Evolutionary conservation across 2,329 filamentous ascomycete genomes (phyloP).

Genomic region (Parafenestella ontariensis): DNA sequence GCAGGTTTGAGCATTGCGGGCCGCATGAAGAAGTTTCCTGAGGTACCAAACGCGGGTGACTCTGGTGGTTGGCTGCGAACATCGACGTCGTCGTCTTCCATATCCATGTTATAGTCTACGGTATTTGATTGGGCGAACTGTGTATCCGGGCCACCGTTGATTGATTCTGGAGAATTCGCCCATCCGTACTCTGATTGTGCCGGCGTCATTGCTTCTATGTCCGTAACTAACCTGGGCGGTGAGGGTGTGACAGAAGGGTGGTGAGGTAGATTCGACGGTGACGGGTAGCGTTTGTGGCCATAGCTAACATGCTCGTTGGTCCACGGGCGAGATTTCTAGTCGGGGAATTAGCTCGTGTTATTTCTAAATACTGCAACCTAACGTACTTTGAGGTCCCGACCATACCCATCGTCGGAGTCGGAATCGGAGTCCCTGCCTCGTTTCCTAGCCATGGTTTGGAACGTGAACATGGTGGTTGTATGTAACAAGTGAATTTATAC

Average conservation of each 20-base stretch:
- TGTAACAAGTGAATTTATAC: conserved; percentile 8
- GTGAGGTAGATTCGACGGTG: conserved; percentile 27
- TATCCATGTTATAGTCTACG: conserved; percentile 46
- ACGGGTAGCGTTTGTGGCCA: conserved; percentile 24
- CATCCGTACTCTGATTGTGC: conserved; percentile 37
- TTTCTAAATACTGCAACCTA: neutral
- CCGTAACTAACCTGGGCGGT: conserved; percentile 33
- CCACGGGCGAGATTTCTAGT: conserved; percentile 41
- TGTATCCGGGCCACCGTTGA: conserved; percentile 23
- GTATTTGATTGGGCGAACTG: conserved; percentile 30
- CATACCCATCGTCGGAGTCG: conserved; percentile 41
- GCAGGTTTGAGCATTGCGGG: conserved; percentile 44
- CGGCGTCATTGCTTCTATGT: conserved; percentile 39
- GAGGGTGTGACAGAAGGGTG: conserved; percentile 35
- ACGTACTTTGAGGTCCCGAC: conserved; percentile 40
- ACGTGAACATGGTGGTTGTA: conserved; percentile 37
- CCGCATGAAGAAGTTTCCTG: conserved; percentile 36
- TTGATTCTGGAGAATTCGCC: conserved; percentile 35
- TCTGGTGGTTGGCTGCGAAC: conserved; percentile 45
- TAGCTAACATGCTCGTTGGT: conserved; percentile 25
- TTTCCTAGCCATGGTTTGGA: conserved; percentile 39
- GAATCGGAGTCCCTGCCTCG: conserved; percentile 44
- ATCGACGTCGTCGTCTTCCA: conserved; percentile 46
- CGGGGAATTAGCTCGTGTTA: conserved; percentile 14
- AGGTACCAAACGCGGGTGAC: conserved; percentile 37